Base-by-base conservation (phyloP, 805 yeast species). In the Starmerella scarabaei region DNA sequence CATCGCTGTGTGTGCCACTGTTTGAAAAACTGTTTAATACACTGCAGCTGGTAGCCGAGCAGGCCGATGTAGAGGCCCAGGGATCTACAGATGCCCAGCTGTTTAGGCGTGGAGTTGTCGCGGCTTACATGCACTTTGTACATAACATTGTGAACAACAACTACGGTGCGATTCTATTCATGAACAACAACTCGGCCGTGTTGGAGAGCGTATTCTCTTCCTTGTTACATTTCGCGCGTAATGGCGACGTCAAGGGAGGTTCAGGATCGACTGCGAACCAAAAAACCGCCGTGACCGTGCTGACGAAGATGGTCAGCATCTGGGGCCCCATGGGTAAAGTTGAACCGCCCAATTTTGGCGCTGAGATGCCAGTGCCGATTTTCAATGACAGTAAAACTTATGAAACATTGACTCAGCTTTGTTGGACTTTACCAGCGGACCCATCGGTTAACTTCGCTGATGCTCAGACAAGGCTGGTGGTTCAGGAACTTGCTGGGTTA, bases 401-500 rank as follows among this genome's bases (percentile, higher is more conserved):
- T 59, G 73, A 76, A 37, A 77, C 76, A 48, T 66, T 75, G 21
- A 69, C 85, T 3, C 70, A 77, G 36, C 62, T 82, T 40, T 67
- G 77, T 27, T 80, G 84, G 63, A 86, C 83, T 57, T 64, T 84
- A 35, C 83, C 93, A n/a, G 77, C 82, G 56, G 76, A 79, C 50
- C 71, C 76, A 27, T 69, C 70, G 28, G 76, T 78, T 51, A 73
- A 78, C 53, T 63, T 76, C 36, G 73, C 74, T 48, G 94, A 85
- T 57, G 93, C 93, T 4, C 86, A 82, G 55, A 73, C 71, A 49
- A 69, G 88, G 53, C 68, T 77, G 43, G 68, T 81, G 29, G 77
- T 84, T 1, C 72, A 75, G 48, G 98, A 88, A 53, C 65, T 82
- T 12, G 73, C 91, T 1, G 64, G 73, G 33, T 62, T 84, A 18